phyloP scores from a whole-genome alignment of 192 early-diverging fungal genomes.

The Backusella sp. region DNA sequence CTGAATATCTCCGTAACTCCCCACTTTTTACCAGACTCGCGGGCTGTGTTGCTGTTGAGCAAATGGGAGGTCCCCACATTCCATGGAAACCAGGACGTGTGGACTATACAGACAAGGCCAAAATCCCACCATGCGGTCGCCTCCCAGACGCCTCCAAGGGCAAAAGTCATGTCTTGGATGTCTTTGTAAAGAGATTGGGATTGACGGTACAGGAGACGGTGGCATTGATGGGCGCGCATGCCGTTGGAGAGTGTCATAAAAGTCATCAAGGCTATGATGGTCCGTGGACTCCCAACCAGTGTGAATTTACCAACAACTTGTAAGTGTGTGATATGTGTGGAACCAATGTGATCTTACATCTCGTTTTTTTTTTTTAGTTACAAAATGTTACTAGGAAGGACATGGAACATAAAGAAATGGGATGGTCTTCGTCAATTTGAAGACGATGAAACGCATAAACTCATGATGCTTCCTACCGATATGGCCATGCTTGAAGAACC shows the following conservation, averaged over 20 bases:
- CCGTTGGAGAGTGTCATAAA: constrained; percentile 61
- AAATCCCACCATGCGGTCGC: constrained; percentile 62
- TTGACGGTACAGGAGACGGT: constrained; percentile 68
- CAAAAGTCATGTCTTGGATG: constrained; percentile 50
- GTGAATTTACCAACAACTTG: constrained; percentile 46
- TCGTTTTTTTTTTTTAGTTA: constrained; percentile 18
- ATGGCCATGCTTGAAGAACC: constrained; percentile 63
- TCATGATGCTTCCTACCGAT: constrained; percentile 76
- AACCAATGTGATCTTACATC: background rate
- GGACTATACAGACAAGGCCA: constrained; percentile 48
- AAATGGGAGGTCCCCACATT: constrained; percentile 66
- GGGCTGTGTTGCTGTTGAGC: constrained; percentile 66
- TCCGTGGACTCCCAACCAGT: constrained; percentile 45
- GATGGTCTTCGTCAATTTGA: constrained; percentile 39
- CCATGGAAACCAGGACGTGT: constrained; percentile 53
- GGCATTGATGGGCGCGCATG: constrained; percentile 65
- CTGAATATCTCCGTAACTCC: background rate
- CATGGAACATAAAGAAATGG: constrained; percentile 36
- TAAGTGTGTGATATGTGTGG: constrained; percentile 21
- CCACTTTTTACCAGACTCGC: constrained; percentile 41
- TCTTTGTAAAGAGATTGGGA: constrained; percentile 65
- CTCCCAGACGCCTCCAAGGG: constrained; percentile 64
- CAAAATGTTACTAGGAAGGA: constrained; percentile 27
- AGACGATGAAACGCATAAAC: constrained; percentile 25
- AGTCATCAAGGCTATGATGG: constrained; percentile 61